Conservation (phyloP, 73 alveolate species). For the Paraurostyla sp. region DNA sequence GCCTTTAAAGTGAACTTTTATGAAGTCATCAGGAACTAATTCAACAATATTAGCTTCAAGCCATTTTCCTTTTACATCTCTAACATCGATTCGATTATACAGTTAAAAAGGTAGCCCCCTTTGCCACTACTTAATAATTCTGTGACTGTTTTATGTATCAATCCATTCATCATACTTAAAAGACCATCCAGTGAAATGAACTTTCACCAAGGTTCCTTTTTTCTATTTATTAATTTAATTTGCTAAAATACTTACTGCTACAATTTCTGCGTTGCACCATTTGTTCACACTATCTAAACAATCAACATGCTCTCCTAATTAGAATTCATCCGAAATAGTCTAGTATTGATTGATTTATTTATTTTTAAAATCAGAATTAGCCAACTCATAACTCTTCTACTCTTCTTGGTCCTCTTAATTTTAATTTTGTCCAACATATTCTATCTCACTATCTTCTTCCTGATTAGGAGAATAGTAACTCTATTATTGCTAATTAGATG, state of each 20-base stretch:
- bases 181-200: conserved; percentile 75
- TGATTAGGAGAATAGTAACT: not conserved
- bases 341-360: not conserved
- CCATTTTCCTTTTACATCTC: conserved; percentile 66
- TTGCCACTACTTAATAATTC: conserved; percentile 65
- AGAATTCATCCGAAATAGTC: not conserved
- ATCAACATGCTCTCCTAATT: conserved; percentile 57
- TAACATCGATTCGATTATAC: conserved; percentile 68
- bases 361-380: too few relatives aligned
- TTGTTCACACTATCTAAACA: conserved; percentile 46
- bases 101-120: conserved; percentile 37
- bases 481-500: not conserved
- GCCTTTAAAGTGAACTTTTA: conserved; percentile 73
- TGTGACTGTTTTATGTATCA: not conserved
- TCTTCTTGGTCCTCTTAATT: not conserved
- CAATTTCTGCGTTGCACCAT: conserved; percentile 60
- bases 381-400: too few relatives aligned
- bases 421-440: not conserved
- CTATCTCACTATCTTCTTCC: not conserved
- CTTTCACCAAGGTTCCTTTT: conserved; percentile 49
- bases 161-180: conserved; percentile 71
- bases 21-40: not conserved
- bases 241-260: conserved; percentile 36
- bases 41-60: conserved; percentile 58
- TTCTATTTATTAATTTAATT: not conserved